These are phyloP conservation scores for Fusarium kyushuense DNA, from an alignment of 2,329 filamentous ascomycete species.

Conservation along the genomic window DNA sequence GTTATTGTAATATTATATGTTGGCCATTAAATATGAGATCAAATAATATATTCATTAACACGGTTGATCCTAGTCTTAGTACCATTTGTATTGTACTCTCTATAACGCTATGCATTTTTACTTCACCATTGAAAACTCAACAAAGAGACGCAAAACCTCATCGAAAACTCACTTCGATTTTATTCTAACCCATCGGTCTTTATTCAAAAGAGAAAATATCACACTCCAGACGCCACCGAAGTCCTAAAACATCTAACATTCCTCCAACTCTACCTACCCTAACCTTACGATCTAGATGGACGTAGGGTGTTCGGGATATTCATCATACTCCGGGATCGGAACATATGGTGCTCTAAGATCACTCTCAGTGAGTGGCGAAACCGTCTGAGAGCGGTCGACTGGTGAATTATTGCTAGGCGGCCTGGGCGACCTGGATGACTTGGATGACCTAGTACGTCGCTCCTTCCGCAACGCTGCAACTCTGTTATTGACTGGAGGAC, in stretches of 20 bases:
- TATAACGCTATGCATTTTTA: not conserved
- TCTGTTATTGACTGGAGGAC: not conserved
- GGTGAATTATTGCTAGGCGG: not conserved
- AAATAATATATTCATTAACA: not conserved
- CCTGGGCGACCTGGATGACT: not conserved
- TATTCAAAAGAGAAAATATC: not conserved
- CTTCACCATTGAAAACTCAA: not conserved
- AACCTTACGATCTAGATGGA: not conserved
- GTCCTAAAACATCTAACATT: not conserved
- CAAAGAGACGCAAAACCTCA: not conserved
- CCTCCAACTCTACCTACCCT: not conserved
- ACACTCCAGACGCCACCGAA: not conserved
- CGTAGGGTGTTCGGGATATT: not conserved
- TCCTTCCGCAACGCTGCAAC: not conserved
- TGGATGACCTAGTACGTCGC: not conserved
- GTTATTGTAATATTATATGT: not conserved
- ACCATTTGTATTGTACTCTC: too few relatives aligned
- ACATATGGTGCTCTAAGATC: conserved; percentile 4
- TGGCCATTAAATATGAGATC: not conserved
- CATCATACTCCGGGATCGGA: conserved; percentile 2
- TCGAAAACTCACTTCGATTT: not conserved
- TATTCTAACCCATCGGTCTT: not conserved
- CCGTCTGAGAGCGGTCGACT: not conserved
- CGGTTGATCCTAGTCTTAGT: not conserved
- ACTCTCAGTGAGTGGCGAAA: conserved; percentile 22